Conservation (phyloP, 2,329 filamentous ascomycete genomes). For the Sporothrix mexicana region DNA sequence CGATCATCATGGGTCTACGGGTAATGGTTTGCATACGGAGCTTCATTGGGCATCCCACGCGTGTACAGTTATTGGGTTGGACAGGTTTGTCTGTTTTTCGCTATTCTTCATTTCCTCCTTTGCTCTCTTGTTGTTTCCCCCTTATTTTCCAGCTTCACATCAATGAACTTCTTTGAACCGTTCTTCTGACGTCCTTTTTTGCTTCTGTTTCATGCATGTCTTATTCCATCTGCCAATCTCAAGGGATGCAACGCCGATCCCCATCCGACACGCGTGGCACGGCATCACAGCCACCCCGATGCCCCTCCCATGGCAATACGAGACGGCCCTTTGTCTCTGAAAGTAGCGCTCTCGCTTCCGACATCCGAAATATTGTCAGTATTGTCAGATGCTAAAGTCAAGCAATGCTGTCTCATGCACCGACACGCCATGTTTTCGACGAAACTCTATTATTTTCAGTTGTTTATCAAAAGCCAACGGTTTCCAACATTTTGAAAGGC, state of each 20-base stretch:
- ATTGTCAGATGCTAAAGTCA: no score
- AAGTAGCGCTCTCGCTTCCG: neutral
- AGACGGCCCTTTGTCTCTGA: neutral
- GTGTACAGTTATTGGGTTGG: slow-evolving; percentile 20
- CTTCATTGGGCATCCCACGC: slow-evolving; percentile 24
- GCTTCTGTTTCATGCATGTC: slow-evolving; percentile 3
- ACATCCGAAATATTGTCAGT: neutral
- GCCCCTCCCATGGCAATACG: slow-evolving; percentile 1
- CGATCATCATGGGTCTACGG: slow-evolving; percentile 22
- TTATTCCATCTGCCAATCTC: slow-evolving; percentile 4
- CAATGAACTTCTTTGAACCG: neutral
- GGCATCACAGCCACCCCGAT: neutral
- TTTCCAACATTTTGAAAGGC: neutral
- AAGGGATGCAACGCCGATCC: slow-evolving; percentile 22
- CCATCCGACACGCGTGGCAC: slow-evolving; percentile 14
- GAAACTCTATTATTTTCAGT: neutral
- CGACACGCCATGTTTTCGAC: neutral
- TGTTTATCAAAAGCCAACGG: neutral
- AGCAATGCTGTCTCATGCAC: no score
- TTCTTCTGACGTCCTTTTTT: neutral
- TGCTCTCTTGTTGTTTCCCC: no score
- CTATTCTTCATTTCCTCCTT: no score
- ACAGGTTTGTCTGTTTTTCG: neutral
- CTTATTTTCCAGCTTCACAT: neutral
- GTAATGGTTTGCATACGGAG: slow-evolving; percentile 25